Base-by-base conservation (phyloP, 441 rosid species). In the Populus hybrid region DNA sequence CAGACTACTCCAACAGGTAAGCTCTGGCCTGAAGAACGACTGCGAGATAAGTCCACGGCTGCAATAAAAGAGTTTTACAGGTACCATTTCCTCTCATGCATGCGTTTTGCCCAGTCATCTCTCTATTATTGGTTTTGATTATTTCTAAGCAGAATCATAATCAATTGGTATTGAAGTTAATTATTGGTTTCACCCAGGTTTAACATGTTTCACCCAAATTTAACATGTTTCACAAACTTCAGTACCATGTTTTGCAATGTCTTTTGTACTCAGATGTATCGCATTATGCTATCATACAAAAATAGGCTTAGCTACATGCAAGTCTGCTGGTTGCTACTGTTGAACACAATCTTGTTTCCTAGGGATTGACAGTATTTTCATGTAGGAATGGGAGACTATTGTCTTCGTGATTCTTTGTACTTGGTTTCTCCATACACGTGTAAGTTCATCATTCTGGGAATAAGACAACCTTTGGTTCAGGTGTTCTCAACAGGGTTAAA, bases 41-140 rank as follows among this genome's bases (percentile, higher is more conserved):
- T 93, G 59, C 83, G 76, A 4, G 87, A 88, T 21, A 85, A 79
- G 97, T 95, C 95, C 69, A 74, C 91, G 85, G 87, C 88, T 40
- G 92, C 99, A 69, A 92, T 97, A 76, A 92, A 86, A 85, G 99
- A 97, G 85, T 97, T 83, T 83, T 97, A 95, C 83, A 95, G 99
- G 99, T 97, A 91, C 72, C 21, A 12, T 79, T 23, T 83, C 32
- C 26, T 70, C 73, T 68, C 32, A 30, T 61, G 3, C 63, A 21
- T 72, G 77, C 34, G 72, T 76, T 79, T 63, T 66, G 6, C n/a
- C 18, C 34, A 10, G 6, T 4, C 69, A 30, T 30, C 32, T 30
- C 32, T 30, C 32, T 30, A 30, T 30, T 30, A 30, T 30, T 30
- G 32, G 32, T 30, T 30, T 30, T 30, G 32, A 30, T 30, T 30